Evolutionary conservation across 2,329 filamentous ascomycete species (phyloP).

Genomic region (Aspergillus chevalieri): DNA sequence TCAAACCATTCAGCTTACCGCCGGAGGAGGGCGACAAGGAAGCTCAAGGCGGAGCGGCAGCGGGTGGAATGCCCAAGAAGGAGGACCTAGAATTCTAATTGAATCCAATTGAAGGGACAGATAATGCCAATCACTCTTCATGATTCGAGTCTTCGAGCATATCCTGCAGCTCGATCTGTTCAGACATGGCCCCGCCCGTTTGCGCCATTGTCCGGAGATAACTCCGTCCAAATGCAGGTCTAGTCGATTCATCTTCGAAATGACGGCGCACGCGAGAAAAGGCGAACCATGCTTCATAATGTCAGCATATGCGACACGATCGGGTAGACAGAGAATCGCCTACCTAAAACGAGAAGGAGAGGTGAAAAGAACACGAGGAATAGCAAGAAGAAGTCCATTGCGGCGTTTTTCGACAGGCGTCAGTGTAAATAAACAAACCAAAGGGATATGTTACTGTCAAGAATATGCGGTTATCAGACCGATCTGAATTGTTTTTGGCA

Average conservation of each 20-base stretch:
- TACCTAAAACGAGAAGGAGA: slow-evolving; percentile 31
- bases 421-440: too few relatives aligned
- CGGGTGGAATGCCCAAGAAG: slow-evolving; percentile 51
- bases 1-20: slow-evolving; percentile 83
- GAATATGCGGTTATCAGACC: too few relatives aligned
- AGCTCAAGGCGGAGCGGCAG: slow-evolving; percentile 47
- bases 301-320: slow-evolving; percentile 14
- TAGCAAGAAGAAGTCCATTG: slow-evolving; percentile 31
- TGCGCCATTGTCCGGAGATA: slow-evolving; percentile 54
- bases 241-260: slow-evolving; percentile 38
- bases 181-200: slow-evolving; percentile 49
- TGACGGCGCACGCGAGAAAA: slow-evolving; percentile 40
- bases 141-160: slow-evolving; percentile 46
- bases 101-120: slow-evolving; percentile 1
- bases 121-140: slow-evolving; percentile 22
- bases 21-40: slow-evolving; percentile 71
- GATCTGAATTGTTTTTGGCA: neutral
- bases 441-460: too few relatives aligned
- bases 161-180: slow-evolving; percentile 59
- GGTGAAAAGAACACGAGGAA: slow-evolving; percentile 34
- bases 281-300: slow-evolving; percentile 42
- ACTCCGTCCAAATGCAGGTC: slow-evolving; percentile 48
- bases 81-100: slow-evolving; percentile 67
- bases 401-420: neutral
- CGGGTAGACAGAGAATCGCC: slow-evolving; percentile 4